Evolutionary conservation across 805 yeast genomes (phyloP).

Genomic region (Kodamaea kaohsiungensis): DNA sequence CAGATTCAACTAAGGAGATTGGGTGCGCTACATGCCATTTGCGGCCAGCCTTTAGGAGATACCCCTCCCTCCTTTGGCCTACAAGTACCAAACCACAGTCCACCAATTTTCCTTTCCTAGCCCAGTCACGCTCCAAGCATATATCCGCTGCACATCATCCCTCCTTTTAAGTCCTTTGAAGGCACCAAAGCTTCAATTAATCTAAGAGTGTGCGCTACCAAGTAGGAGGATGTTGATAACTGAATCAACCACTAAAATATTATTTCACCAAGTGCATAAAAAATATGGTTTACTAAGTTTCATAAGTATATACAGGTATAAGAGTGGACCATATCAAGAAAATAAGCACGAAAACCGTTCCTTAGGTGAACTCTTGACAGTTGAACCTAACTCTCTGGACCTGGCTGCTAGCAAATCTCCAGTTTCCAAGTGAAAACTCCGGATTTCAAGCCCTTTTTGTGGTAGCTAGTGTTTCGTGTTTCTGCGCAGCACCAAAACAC

Average conservation of each 20-base stretch:
- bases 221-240: neutral
- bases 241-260: neutral
- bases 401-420: neutral
- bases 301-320: neutral
- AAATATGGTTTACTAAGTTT: neutral
- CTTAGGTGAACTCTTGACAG: neutral
- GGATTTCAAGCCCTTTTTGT: neutral
- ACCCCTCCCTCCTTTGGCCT: neutral
- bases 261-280: conserved; percentile 1
- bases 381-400: neutral
- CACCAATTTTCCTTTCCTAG: neutral
- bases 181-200: neutral
- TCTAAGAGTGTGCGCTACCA: neutral
- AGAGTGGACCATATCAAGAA: neutral
- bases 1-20: neutral
- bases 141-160: conserved; percentile 1
- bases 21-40: neutral
- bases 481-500: neutral
- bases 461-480: neutral
- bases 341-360: neutral
- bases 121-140: neutral
- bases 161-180: neutral
- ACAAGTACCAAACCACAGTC: too few relatives aligned
- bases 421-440: neutral
- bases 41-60: neutral